Conservation (phyloP, 192 early-diverging fungal genomes). For the Coemansia sp. region DNA sequence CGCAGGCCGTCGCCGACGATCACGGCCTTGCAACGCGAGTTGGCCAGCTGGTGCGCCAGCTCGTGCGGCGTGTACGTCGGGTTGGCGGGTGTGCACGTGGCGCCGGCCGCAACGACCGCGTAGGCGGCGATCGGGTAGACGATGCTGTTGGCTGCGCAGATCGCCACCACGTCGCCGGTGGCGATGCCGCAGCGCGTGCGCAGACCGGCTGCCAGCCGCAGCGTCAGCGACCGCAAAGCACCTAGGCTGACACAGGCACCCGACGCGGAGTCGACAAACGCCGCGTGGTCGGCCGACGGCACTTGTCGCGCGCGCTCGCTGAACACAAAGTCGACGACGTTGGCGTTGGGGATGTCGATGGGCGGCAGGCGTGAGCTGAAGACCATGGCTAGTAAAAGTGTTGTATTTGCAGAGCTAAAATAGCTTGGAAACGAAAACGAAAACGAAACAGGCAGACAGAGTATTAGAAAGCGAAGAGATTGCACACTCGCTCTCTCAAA, state of each 20-base stretch:
- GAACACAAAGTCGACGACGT: slow-evolving; percentile 32
- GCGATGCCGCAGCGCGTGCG: slow-evolving; percentile 53
- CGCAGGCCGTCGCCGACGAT: slow-evolving; percentile 57
- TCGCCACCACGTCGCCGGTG: slow-evolving; percentile 70
- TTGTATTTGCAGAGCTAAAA: background rate
- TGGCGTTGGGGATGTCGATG: slow-evolving; percentile 25
- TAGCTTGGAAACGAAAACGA: no score
- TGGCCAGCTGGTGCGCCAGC: slow-evolving; percentile 73
- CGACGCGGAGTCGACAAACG: slow-evolving; percentile 39
- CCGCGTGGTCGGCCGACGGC: slow-evolving; percentile 10
- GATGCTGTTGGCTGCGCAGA: slow-evolving; percentile 55
- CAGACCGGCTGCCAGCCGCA: slow-evolving; percentile 27
- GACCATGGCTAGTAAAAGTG: slow-evolving; percentile 11
- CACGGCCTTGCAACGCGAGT: slow-evolving; percentile 66
- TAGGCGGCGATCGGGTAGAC: slow-evolving; percentile 67
- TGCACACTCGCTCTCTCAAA: no score
- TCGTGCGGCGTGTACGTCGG: slow-evolving; percentile 80
- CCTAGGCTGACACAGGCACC: slow-evolving; percentile 14
- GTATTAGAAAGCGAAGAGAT: no score
- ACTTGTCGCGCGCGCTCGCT: slow-evolving; percentile 17
- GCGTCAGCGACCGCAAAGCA: slow-evolving; percentile 17
- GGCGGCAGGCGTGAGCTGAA: slow-evolving; percentile 28
- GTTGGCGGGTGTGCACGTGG: slow-evolving; percentile 72
- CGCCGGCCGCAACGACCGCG: slow-evolving; percentile 63
- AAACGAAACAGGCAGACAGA: no score